Percentiles rank a stretch among this genome's conserved stretches.
phyloP scores from a whole-genome alignment of 176 grass and related monocot genomes.

The Triticum dicoccoides region DNA sequence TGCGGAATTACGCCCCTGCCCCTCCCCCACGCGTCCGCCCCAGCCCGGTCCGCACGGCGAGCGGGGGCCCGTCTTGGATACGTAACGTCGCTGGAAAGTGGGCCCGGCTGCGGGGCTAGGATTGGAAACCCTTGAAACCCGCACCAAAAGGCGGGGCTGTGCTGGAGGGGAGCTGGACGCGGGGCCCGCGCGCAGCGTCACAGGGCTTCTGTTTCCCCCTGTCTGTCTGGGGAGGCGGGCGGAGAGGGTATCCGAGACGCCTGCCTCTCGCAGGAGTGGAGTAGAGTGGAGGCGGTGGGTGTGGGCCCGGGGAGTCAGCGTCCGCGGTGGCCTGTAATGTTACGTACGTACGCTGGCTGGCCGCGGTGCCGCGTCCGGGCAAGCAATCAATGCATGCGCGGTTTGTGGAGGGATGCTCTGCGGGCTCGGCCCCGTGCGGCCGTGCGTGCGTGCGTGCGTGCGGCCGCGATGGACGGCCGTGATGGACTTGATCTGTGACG shows the following conservation, averaged over 20 bases:
- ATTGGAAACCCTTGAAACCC: neutral
- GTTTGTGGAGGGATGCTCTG: neutral
- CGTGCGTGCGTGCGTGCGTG: neutral
- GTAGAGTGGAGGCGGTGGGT: neutral
- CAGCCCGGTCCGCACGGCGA: neutral
- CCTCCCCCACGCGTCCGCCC: neutral
- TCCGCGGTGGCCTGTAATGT: neutral
- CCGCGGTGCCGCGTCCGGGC: conserved; percentile 30
- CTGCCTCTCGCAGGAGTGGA: neutral
- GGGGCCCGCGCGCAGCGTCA: conserved; percentile 15
- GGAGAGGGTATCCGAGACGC: conserved; percentile 32
- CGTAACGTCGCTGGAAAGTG: neutral
- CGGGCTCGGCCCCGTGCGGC: neutral
- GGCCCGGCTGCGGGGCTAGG: neutral
- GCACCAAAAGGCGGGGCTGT: conserved; percentile 17
- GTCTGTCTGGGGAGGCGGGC: neutral
- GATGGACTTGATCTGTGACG: neutral
- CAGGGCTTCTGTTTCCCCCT: neutral
- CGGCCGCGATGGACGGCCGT: too few species aligned
- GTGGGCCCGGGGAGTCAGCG: neutral
- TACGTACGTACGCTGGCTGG: neutral
- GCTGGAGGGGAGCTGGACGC: conserved; percentile 21
- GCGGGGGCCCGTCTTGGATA: neutral
- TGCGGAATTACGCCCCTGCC: conserved; percentile 15
- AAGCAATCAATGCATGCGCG: conserved; percentile 16